Base-by-base conservation (phyloP, 2,329 filamentous ascomycete genomes). In the Colletotrichum truncatum region DNA sequence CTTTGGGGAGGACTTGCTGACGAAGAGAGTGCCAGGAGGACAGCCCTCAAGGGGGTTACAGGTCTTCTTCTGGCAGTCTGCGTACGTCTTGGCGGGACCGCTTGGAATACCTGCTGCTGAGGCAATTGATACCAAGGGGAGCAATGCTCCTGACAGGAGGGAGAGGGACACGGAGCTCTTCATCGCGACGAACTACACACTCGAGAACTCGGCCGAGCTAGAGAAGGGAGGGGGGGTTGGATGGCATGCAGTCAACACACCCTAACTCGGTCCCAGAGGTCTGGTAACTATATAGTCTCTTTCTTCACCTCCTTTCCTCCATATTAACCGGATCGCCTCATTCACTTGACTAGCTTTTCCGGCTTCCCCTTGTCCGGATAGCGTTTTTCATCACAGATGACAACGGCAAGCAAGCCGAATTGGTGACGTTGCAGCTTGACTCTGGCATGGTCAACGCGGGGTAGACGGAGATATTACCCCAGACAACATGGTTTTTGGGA, bases 1-100 rank as follows among this genome's bases (percentile, higher is more conserved):
- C n/a, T 58, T 68, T 4, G 72, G 53, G 48, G 76, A 73, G 23
- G 73, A 69, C 34, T 75, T 72, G 64, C 76, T 77, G n/a, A 82
- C 81, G 58, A 77, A 80, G n/a, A 82, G 68, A 4, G 79, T 81
- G 1, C 76, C 76, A 1, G 69, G 49, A 0, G 80, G 80, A 48
- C 80, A 82, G 3, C 79, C 79, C 2, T 75, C 68, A 28, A 66
- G 41, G 6, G 78, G 73, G 3, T 77, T 65, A 25, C 63, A 59
- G 4, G 76, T 78, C 60, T 72, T 74, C 49, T 69, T 71, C 52
- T 78, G 76, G 57, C 75, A 78, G 54, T 70, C 67, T 11, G 67
- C 67, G 54, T 73, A 77, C 34, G 71, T 77, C 49, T 70, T 69
- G 10, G 70, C 72, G 10, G 75, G 75, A 14, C 60, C 64, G 41